These are phyloP conservation scores for Geotrichum candidum DNA, from an alignment of 1,139 yeast species.

Conservation along the genomic window DNA sequence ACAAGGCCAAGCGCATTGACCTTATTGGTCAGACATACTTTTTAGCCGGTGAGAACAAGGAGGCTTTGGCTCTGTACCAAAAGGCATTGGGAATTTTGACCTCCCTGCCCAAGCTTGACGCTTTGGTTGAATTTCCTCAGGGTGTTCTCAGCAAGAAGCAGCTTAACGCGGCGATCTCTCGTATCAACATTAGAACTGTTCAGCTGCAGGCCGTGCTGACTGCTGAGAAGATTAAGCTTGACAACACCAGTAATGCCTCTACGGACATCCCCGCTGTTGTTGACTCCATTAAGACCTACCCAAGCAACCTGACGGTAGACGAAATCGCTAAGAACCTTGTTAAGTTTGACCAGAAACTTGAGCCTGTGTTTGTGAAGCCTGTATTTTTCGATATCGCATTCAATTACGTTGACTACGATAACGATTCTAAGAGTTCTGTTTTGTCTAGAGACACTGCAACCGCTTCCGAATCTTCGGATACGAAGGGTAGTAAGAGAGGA, in stretches of 20 bases:
- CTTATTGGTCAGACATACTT: constrained; percentile 49
- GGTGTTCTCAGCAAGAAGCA: constrained; percentile 28
- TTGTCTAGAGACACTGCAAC: not conserved
- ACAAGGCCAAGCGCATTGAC: constrained; percentile 40
- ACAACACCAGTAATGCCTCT: not conserved
- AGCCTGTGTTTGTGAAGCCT: constrained; percentile 72
- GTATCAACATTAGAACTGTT: not conserved
- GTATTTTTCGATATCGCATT: constrained; percentile 85
- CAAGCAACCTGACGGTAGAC: constrained; percentile 26
- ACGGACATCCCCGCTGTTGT: constrained; percentile 33
- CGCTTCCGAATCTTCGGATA: not conserved
- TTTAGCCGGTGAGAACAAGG: constrained; percentile 42
- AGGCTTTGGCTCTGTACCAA: constrained; percentile 50
- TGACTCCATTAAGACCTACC: constrained; percentile 48
- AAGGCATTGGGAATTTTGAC: constrained; percentile 35
- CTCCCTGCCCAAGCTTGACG: constrained; percentile 13
- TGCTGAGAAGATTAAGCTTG: constrained; percentile 4
- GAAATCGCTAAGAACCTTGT: constrained; percentile 43
- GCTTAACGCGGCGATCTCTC: not conserved
- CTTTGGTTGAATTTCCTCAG: constrained; percentile 28
- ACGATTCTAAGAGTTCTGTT: not conserved
- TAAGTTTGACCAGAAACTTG: constrained; percentile 42
- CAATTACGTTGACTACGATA: constrained; percentile 60
- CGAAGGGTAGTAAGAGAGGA: constrained; percentile 5
- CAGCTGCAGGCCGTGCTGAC: constrained; percentile 16